Conservation (phyloP, 163 green algal genomes). For the Chlorella variabilis region DNA sequence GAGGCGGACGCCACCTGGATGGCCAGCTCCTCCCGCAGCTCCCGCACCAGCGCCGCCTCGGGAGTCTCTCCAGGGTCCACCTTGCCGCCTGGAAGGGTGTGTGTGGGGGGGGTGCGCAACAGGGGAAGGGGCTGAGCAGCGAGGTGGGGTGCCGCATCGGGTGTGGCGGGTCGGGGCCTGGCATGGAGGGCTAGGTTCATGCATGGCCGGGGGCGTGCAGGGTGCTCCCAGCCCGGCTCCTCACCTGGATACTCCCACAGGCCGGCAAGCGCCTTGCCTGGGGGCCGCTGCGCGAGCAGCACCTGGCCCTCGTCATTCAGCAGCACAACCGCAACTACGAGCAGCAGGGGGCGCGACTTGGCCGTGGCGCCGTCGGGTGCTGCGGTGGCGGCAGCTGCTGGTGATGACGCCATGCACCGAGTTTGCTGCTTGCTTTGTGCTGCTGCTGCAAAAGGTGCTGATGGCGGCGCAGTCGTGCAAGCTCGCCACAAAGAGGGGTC, state of each 20-base stretch:
- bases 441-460: neutral
- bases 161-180: too few species aligned
- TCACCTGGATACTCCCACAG: conserved; percentile 77
- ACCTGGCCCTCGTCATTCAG: conserved; percentile 50
- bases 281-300: conserved; percentile 70
- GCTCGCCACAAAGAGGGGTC: neutral
- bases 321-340: conserved; percentile 60
- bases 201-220: too few species aligned
- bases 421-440: neutral
- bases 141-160: neutral
- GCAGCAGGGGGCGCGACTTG: conserved; percentile 38
- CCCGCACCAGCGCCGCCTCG: conserved; percentile 67
- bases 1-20: conserved; percentile 41
- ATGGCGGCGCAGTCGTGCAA: neutral
- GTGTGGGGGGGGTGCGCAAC: too few species aligned
- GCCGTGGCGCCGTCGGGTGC: neutral
- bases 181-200: too few species aligned
- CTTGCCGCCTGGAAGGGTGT: conserved; percentile 54
- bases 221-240: neutral
- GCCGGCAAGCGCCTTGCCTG: conserved; percentile 69
- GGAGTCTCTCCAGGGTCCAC: conserved; percentile 53
- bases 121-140: neutral
- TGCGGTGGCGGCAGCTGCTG: neutral
- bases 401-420: neutral
- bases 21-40: conserved; percentile 73